Evolutionary conservation across 495 filamentous ascomycete species (phyloP), one percentile per base, ranked within the genome.

Genomic region (Lichina pygmaea): DNA sequence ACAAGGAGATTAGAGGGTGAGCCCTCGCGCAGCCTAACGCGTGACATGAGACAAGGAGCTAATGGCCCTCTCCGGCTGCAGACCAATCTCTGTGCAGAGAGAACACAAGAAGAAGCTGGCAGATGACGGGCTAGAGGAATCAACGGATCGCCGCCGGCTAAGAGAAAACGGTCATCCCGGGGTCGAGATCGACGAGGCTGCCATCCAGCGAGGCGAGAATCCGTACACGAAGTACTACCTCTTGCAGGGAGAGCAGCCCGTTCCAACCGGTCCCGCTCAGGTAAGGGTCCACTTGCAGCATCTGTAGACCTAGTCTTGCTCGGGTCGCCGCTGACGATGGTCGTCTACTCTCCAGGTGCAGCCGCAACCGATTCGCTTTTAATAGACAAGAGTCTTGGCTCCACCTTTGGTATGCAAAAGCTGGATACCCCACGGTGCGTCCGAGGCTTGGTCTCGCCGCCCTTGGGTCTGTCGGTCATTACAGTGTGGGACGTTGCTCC

Each of bases 1-100:
- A 99, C 57, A 71, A 74, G 36, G 81, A 93, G 57, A 66, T 93
- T 32, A 84, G 86, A 54, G 89, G 91, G 56, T 57, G 52, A 50
- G 58, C 54, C n/a, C 39, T 41, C 24, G 24, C 24, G 2, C 12
- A 40, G 15, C 12, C 12, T 15, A 15, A 4, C 12, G 3, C 12
- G 15, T 40, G 12, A 40, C 38, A n/a, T 15, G 15, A n/a, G 12
- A 40, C 4, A 3, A n/a, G 12, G 12, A n/a, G 12, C 12, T 44
- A n/a, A 15, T 44, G 10, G 42, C 2, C 16, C 41, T 12, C 11
- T 38, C 38, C 45, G 32, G n/a, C 24, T 33, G 15, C 62, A 59
- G 75, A 55, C 57, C 64, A 47, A 53, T 72, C 60, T 55, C 63
- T 58, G 54, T 70, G 54, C 53, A 62, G 52, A 45, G 62, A 49